These are phyloP conservation scores for Penicillium antarcticum DNA, from an alignment of 495 filamentous ascomycete species.

Conservation along the genomic window DNA sequence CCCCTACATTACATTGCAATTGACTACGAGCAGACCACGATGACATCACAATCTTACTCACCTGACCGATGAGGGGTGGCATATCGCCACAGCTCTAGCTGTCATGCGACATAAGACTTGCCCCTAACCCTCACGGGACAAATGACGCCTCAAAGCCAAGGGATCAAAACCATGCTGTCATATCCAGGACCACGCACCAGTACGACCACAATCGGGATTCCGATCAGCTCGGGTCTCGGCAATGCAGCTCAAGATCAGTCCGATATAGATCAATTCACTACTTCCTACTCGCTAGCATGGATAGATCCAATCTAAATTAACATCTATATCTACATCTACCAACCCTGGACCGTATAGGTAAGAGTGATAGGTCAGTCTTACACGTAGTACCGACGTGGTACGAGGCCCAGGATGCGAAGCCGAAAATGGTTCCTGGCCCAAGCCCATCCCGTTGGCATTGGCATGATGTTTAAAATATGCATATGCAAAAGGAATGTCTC, in stretches of 20 bases:
- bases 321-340: no score
- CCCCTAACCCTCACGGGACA: background rate
- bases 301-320: background rate
- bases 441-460: background rate
- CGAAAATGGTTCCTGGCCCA: slow-evolving; percentile 1
- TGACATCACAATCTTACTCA: background rate
- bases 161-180: background rate
- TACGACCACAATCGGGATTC: slow-evolving; percentile 3
- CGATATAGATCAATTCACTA: background rate
- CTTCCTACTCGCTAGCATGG: background rate
- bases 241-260: background rate
- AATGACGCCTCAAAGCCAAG: slow-evolving; percentile 1
- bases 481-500: slow-evolving; percentile 1
- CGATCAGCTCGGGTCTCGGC: slow-evolving; percentile 1
- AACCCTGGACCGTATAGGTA: background rate
- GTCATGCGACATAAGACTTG: slow-evolving; percentile 1
- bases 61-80: slow-evolving; percentile 4
- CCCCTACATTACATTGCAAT: no score
- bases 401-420: background rate
- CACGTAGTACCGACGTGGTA: background rate
- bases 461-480: slow-evolving; percentile 1
- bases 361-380: background rate
- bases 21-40: no score
- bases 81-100: slow-evolving; percentile 6
- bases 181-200: background rate